Percentiles rank a stretch among this genome's conserved stretches.
These are phyloP conservation scores for Fomitopsis palustris DNA, from an alignment of 1,284 basidiomycete genomes.

Conservation along the genomic window DNA sequence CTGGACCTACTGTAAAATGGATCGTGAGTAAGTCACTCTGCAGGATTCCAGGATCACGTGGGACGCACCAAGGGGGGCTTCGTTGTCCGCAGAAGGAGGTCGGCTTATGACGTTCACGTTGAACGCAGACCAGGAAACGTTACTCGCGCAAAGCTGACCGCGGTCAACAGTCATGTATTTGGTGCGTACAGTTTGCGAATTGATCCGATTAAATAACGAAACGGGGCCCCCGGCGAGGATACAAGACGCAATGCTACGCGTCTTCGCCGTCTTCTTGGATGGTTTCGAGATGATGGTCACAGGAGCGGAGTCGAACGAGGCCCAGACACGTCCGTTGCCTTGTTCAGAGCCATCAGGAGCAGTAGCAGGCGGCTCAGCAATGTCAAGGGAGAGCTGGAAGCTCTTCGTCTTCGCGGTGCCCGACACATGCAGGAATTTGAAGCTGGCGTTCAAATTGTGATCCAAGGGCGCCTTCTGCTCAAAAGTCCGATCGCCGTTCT, in stretches of 20 bases:
- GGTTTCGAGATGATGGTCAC: slow-evolving; percentile 96
- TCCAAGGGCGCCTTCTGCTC: slow-evolving; percentile 80
- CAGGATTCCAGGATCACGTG: slow-evolving; percentile 47
- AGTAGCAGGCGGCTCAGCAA: slow-evolving; percentile 63
- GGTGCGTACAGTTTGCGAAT: slow-evolving; percentile 94
- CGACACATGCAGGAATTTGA: slow-evolving; percentile 88
- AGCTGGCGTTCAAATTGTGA: slow-evolving; percentile 78
- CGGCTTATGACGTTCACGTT: slow-evolving; percentile 79
- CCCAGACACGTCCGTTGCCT: slow-evolving; percentile 72
- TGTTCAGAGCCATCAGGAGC: slow-evolving; percentile 49
- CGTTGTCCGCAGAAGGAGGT: slow-evolving; percentile 43
- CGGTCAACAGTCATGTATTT: slow-evolving; percentile 95
- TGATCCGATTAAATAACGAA: slow-evolving; percentile 94
- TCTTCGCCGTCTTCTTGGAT: slow-evolving; percentile 95
- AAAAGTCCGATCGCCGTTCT: slow-evolving; percentile 77
- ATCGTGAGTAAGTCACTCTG: slow-evolving; percentile 33
- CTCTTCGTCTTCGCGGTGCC: slow-evolving; percentile 87
- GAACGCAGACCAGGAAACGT: slow-evolving; percentile 90
- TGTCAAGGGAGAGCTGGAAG: slow-evolving; percentile 82
- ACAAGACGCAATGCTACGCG: slow-evolving; percentile 89
- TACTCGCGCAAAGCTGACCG: slow-evolving; percentile 81
- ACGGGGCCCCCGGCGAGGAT: slow-evolving; percentile 89
- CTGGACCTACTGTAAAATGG: slow-evolving; percentile 43
- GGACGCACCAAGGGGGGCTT: slow-evolving; percentile 55
- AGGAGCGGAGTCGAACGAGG: slow-evolving; percentile 86